Evolutionary conservation across 2,329 filamentous ascomycete genomes (phyloP), one percentile per base, ranked within the genome.

Genomic region (Colletotrichum tropicicola): DNA sequence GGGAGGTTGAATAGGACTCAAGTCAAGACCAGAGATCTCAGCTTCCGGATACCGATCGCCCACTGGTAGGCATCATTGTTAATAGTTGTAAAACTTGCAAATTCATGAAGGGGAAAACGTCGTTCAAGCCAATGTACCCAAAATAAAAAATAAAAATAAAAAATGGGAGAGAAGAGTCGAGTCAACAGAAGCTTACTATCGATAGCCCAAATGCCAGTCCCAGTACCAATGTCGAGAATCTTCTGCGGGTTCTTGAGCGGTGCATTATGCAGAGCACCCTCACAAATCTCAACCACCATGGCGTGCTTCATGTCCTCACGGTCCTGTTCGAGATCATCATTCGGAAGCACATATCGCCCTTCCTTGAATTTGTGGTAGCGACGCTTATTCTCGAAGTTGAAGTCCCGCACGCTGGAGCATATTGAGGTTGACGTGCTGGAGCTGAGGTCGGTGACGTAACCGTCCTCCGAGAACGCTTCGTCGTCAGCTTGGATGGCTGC

Each of bases 261-360:
- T 12, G 37, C 51, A 23, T 43, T 41, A 17, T 54, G 51, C 13
- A 54, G 37, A 10, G 71, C 72, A 4, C 77, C 78, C 6, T 78
- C 74, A 27, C 76, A 79, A n/a, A 81, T 49, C 7, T 77, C 74
- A 3, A 80, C 66, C 0, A 77, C 77, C 66, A 81, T 68, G 39
- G 75, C 70, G 60, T 80, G 78, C 61, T 80, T 79, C 13, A 80
- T 70, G 39, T 80, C 74, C 48, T 81, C 79, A 25, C 79, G 74
- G 28, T 76, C 73, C 54, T 81, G 79, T 57, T 81, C 79, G 5
- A 73, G 73, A 53, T 80, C 77, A 62, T 80, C 79, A 51, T 81
- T 81, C 21, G 79, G 79, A 39, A 81, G 80, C 6, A 74, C 70
- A 45, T 81, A 81, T 68, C 77, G 72, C 8, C 79, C 78, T 6